These are phyloP conservation scores for Crucihimalaya himalaica DNA, from an alignment of 345 rosid genomes.

Conservation along the genomic window DNA sequence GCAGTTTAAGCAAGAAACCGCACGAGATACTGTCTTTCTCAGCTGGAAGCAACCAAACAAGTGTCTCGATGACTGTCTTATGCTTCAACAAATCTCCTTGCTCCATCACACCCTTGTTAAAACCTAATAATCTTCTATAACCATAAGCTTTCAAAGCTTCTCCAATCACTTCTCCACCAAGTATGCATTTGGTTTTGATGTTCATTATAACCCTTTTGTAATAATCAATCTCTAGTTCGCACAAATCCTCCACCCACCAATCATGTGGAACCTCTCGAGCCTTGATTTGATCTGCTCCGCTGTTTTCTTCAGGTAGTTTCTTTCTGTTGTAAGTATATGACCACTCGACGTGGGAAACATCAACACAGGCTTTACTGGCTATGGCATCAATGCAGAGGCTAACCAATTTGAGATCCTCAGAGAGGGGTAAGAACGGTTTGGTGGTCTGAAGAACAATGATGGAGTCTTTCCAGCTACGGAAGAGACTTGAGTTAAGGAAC, in stretches of 20 bases:
- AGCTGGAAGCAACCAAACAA: constrained; percentile 61
- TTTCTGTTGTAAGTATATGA: constrained; percentile 72
- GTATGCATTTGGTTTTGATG: constrained; percentile 50
- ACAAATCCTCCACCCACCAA: constrained; percentile 95
- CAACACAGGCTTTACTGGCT: constrained; percentile 63
- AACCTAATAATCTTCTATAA: constrained; percentile 67
- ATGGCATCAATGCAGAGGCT: constrained; percentile 68
- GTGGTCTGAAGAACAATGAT: constrained; percentile 76
- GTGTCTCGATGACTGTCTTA: constrained; percentile 54
- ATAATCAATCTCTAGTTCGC: constrained; percentile 71
- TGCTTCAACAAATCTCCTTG: constrained; percentile 54
- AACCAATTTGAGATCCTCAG: constrained; percentile 67
- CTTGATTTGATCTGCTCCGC: constrained; percentile 40
- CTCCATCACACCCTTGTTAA: constrained; percentile 63
- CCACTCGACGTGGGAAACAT: constrained; percentile 77
- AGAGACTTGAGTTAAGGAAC: constrained; percentile 73
- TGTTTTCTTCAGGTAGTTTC: constrained; percentile 69
- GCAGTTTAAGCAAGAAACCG: constrained; percentile 74
- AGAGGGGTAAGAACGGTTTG: constrained; percentile 51
- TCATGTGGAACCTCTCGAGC: constrained; percentile 66
- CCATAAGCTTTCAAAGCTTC: constrained; percentile 87
- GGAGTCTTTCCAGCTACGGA: constrained; percentile 90
- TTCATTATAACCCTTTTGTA: constrained; percentile 58
- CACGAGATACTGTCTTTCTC: constrained; percentile 76
- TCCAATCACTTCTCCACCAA: constrained; percentile 66